A percentile compares a stretch with the other conserved stretches of the same genome.
These are phyloP conservation scores for Phialophora verrucosa DNA, from an alignment of 2,329 filamentous ascomycete species.

Conservation along the genomic window DNA sequence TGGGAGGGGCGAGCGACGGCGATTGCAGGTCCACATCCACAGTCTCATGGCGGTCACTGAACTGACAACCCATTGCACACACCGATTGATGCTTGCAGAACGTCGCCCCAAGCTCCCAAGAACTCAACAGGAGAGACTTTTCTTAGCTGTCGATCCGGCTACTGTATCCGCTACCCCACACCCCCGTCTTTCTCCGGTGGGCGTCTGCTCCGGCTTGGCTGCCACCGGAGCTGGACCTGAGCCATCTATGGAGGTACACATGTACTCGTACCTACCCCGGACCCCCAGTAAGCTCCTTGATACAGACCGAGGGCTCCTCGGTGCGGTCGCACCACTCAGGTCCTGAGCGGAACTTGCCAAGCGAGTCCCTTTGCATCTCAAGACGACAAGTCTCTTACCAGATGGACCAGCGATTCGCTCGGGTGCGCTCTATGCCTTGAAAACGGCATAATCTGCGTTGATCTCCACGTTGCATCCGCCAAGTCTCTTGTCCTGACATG, in stretches of 20 bases:
- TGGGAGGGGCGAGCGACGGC: neutral
- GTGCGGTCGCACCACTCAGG: neutral
- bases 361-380: neutral
- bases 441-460: neutral
- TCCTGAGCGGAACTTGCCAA: neutral
- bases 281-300: neutral
- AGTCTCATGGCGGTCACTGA: neutral
- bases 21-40: neutral
- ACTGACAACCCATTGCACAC: neutral
- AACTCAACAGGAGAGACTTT: neutral
- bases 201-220: neutral
- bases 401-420: neutral
- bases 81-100: neutral
- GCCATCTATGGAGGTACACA: too few relatives aligned
- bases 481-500: slow-evolving; percentile 6
- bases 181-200: neutral
- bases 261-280: neutral
- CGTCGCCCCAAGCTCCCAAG: neutral
- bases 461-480: slow-evolving; percentile 5
- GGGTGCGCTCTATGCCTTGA: neutral
- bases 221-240: neutral
- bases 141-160: neutral
- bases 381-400: neutral
- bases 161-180: neutral
- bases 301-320: slow-evolving; percentile 3